Conservation (phyloP, 2,329 filamentous ascomycete species). For the Stemphylium lycopersici region DNA sequence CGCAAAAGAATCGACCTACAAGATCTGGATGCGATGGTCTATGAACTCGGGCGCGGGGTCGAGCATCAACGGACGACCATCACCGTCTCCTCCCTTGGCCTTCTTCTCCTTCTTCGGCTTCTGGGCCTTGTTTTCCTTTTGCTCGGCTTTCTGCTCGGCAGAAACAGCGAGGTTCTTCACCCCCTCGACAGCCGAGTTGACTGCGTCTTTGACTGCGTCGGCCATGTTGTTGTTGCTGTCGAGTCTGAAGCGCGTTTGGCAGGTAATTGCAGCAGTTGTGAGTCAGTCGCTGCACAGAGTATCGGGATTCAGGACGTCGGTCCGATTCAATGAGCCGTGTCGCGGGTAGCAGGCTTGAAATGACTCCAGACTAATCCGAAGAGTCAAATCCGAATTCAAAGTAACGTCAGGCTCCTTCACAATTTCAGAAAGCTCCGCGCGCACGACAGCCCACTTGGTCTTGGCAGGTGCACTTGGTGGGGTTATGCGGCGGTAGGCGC, state of each 20-base stretch:
- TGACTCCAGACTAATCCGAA: conserved; percentile 12
- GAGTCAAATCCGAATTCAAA: conserved; percentile 9
- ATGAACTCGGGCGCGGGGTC: conserved; percentile 74
- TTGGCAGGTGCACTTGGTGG: conserved; percentile 33
- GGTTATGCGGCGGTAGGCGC: conserved; percentile 25
- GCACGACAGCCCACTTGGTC: conserved; percentile 31
- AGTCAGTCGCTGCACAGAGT: conserved; percentile 34
- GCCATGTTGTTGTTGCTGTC: conserved; percentile 49
- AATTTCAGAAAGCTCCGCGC: conserved; percentile 33
- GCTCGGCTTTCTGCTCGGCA: conserved; percentile 40
- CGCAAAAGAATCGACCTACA: conserved; percentile 49
- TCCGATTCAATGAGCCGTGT: conserved; percentile 8
- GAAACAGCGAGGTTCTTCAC: conserved; percentile 65
- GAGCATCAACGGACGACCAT: conserved; percentile 55
- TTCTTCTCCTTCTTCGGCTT: conserved; percentile 55
- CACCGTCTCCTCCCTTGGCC: conserved; percentile 48
- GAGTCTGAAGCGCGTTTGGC: conserved; percentile 27
- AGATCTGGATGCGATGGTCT: conserved; percentile 81
- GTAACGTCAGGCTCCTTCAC: conserved; percentile 19
- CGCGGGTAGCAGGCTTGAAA: conserved; percentile 4
- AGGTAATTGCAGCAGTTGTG: conserved; percentile 28
- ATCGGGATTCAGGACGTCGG: neutral
- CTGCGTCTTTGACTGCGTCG: conserved; percentile 56
- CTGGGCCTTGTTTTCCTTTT: conserved; percentile 24
- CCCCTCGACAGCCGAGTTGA: conserved; percentile 60